These are phyloP conservation scores for Rhizomucor miehei DNA, from an alignment of 371 early-diverging fungal genomes.

Conservation along the genomic window DNA sequence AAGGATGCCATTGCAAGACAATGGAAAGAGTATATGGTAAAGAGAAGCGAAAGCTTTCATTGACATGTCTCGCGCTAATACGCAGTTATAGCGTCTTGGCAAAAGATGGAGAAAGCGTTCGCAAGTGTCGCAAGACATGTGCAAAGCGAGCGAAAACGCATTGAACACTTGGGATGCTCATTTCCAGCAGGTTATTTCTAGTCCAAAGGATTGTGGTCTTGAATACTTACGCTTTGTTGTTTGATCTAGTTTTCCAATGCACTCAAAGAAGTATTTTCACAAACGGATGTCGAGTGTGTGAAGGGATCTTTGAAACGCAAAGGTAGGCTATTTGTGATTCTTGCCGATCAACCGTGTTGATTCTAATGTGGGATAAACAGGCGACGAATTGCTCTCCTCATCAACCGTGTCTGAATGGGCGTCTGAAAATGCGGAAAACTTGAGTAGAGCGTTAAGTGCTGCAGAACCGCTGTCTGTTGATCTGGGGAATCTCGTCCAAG, in stretches of 20 bases:
- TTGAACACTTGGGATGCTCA: conserved; percentile 13
- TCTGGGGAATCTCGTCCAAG: too few relatives aligned
- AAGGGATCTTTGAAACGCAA: neutral
- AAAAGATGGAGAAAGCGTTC: conserved; percentile 11
- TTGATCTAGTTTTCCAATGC: conserved; percentile 7
- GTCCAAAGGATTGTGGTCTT: too few relatives aligned
- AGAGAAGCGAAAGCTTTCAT: too few relatives aligned
- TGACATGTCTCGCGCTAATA: too few relatives aligned
- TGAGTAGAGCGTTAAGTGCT: too few relatives aligned
- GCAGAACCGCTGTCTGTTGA: too few relatives aligned
- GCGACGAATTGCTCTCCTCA: too few relatives aligned
- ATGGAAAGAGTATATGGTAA: conserved; percentile 28
- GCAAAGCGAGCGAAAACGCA: conserved; percentile 6
- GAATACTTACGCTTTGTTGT: too few relatives aligned
- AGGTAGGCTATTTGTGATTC: neutral
- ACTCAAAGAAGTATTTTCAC: neutral
- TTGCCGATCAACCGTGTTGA: neutral
- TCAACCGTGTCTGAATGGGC: too few relatives aligned
- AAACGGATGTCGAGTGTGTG: too few relatives aligned
- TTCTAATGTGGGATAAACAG: too few relatives aligned
- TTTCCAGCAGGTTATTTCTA: conserved; percentile 12
- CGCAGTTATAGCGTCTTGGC: conserved; percentile 15
- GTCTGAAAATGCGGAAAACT: too few relatives aligned
- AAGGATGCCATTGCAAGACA: conserved; percentile 22
- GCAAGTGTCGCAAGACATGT: conserved; percentile 3